phyloP scores from a whole-genome alignment of 2,329 filamentous ascomycete genomes.

The Helicocarpus griseus region DNA sequence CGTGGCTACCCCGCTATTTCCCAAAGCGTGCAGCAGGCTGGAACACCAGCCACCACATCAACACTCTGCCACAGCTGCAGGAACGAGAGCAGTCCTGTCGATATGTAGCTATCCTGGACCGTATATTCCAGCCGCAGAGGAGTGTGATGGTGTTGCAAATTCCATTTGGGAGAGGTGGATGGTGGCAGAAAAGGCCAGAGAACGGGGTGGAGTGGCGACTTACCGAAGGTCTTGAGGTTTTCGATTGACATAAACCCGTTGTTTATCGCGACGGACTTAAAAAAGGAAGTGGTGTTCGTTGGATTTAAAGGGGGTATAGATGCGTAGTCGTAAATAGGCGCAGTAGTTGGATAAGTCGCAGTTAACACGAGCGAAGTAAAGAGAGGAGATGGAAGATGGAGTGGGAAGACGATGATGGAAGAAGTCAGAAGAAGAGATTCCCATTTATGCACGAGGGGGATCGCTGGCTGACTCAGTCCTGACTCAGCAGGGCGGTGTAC shows the following conservation, averaged over 20 bases:
- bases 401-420: slow-evolving; percentile 5
- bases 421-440: slow-evolving; percentile 3
- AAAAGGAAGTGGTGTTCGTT: slow-evolving; percentile 26
- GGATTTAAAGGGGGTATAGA: slow-evolving; percentile 15
- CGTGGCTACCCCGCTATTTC: slow-evolving; percentile 29
- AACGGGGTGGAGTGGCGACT: slow-evolving; percentile 28
- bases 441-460: slow-evolving; percentile 6
- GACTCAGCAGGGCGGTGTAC: slow-evolving; percentile 8
- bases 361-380: neutral
- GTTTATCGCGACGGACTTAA: slow-evolving; percentile 47
- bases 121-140: no score
- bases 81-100: neutral
- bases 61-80: neutral
- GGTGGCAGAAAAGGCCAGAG: slow-evolving; percentile 2
- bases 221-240: slow-evolving; percentile 95
- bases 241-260: slow-evolving; percentile 97
- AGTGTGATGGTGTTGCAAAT: neutral
- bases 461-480: slow-evolving; percentile 2
- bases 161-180: neutral
- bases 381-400: neutral
- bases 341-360: slow-evolving; percentile 8
- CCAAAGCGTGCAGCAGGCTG: slow-evolving; percentile 12
- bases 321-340: no score
- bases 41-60: slow-evolving; percentile 2
- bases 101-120: neutral